Evolutionary conservation across 2,329 filamentous ascomycete genomes (phyloP).

Genomic region (Penicillium occitanis): DNA sequence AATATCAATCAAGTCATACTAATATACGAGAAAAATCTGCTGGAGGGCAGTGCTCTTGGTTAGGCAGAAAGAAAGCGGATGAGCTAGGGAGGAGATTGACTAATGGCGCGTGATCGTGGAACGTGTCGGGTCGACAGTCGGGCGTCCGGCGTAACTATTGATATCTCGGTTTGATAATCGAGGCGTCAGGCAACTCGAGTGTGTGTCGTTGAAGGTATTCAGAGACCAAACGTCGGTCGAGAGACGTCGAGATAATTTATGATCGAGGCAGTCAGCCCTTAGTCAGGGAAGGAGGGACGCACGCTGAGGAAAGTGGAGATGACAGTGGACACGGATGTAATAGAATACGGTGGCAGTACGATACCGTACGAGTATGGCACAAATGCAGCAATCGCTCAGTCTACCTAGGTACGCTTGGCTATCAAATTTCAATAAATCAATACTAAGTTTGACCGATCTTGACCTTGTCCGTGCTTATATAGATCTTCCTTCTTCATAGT

Average conservation of each 20-base stretch:
- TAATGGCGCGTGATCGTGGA: constrained; percentile 4
- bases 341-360: not conserved
- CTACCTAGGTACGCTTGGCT: not conserved
- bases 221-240: not conserved
- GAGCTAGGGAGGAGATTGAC: constrained; percentile 1
- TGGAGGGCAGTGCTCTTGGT: not conserved
- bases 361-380: constrained; percentile 5
- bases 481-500: not conserved
- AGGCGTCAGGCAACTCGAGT: not conserved
- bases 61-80: constrained; percentile 12
- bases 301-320: not conserved
- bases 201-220: not conserved
- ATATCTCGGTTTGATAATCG: not conserved
- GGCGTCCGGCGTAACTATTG: not conserved
- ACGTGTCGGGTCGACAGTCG: not conserved
- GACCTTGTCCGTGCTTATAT: not conserved
- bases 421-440: not conserved
- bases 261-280: not conserved
- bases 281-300: not conserved
- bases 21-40: not conserved
- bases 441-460: not conserved
- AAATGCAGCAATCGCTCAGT: not conserved
- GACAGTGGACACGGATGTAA: not conserved
- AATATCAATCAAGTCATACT: constrained; percentile 3
- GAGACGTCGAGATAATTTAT: not conserved